These are phyloP conservation scores for Pestalotiopsis sp. DNA, from an alignment of 2,329 filamentous ascomycete genomes.

Conservation along the genomic window DNA sequence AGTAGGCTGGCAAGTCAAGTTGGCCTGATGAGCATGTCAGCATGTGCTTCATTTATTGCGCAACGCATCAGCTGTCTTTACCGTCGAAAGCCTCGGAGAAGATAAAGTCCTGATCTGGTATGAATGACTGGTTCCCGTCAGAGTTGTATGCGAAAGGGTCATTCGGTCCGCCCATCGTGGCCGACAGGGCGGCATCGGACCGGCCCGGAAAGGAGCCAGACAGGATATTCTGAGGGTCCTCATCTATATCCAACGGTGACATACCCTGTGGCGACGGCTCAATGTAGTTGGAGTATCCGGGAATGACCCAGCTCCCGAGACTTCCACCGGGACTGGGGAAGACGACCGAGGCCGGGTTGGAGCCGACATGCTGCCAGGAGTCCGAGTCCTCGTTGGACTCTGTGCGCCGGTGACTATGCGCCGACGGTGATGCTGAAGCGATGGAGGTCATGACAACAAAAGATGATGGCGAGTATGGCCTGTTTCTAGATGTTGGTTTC, in stretches of 20 bases:
- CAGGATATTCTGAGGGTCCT: slow-evolving; percentile 36
- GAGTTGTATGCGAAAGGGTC: slow-evolving; percentile 29
- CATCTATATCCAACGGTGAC: slow-evolving; percentile 44
- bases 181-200: slow-evolving; percentile 30
- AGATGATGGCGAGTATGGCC: not conserved
- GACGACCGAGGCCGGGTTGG: slow-evolving; percentile 32
- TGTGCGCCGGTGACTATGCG: slow-evolving; percentile 24
- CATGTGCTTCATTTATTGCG: not conserved
- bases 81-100: slow-evolving; percentile 35
- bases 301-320: slow-evolving; percentile 49
- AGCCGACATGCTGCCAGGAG: slow-evolving; percentile 32
- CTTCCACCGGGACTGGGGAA: slow-evolving; percentile 52
- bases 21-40: slow-evolving; percentile 8
- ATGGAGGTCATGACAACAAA: slow-evolving; percentile 29
- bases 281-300: slow-evolving; percentile 37
- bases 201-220: slow-evolving; percentile 34
- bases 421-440: slow-evolving; percentile 30
- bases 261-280: slow-evolving; percentile 35
- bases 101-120: slow-evolving; percentile 40
- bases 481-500: not conserved
- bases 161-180: slow-evolving; percentile 23
- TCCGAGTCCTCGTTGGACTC: slow-evolving; percentile 33
- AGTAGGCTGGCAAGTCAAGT: slow-evolving; percentile 24
- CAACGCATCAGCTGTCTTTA: slow-evolving; percentile 18
- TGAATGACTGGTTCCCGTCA: slow-evolving; percentile 30